Base-by-base conservation (phyloP, 1,284 basidiomycete genomes). In the Ceratobasidium sp. region DNA sequence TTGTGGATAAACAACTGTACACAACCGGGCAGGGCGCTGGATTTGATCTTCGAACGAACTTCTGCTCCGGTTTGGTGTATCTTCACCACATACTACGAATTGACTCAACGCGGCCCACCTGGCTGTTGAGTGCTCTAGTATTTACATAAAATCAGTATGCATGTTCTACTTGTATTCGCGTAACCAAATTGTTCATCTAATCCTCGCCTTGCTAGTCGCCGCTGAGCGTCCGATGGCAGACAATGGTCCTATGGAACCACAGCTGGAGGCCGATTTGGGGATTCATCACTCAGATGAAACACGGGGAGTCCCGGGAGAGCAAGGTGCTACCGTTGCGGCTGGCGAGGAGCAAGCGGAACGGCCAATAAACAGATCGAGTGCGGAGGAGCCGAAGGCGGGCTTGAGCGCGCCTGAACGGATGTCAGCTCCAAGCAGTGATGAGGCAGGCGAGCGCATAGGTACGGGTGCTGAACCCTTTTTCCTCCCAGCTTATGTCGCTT, bases 201-300 rank as follows among this genome's bases (percentile, higher is more conserved):
- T 11, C 15, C 7, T 45, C 41, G 19, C 48, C n/a, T 57, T 31
- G 15, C 15, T 15, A 60, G 54, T 50, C 67, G 67, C 67, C 56
- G 44, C 67, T 60, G 56, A 71, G 67, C 67, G 67, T 71, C 54
- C 53, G 67, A 71, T 71, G 67, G 67, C 67, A 45, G 67, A 71
- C 47, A 71, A 71, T 71, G 66, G 48, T 45, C 67, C 67, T 60
- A 54, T 56, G 24, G 67, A 44, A 45, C 24, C 45, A 27, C 67
- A 60, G 31, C 54, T 45, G 22, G 56, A 60, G 67, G 54, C 50
- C 54, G 67, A 60, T 0, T 45, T 54, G 48, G 53, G 24, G 67
- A 4, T 29, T 57, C 31, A 59, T 31, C 53, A 48, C 9, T 22
- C 54, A 45, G n/a, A n/a, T 60, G 54, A 36, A 44, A 29, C 24